These are phyloP conservation scores for Zychaea mexicana DNA, from an alignment of 371 early-diverging fungal species.

Conservation along the genomic window DNA sequence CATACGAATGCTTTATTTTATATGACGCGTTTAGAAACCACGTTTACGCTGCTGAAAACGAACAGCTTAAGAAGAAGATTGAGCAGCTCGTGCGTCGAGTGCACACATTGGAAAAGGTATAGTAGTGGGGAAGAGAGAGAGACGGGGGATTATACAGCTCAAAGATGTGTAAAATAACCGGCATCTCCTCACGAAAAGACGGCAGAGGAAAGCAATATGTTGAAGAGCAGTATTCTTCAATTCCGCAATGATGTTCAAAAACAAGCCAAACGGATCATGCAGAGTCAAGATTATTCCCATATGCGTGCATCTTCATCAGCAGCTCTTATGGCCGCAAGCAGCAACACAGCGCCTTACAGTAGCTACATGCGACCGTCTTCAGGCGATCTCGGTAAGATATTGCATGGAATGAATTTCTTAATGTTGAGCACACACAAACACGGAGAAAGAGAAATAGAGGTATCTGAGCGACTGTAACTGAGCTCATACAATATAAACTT, in stretches of 20 bases:
- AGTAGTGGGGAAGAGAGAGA: neutral
- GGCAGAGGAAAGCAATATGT: conserved; percentile 72
- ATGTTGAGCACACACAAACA: no score
- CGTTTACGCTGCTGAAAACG: conserved; percentile 73
- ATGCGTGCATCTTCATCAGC: conserved; percentile 25
- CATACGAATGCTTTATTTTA: neutral
- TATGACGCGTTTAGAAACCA: conserved; percentile 28
- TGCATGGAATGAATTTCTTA: neutral
- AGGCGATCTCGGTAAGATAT: neutral
- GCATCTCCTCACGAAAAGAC: conserved; percentile 35
- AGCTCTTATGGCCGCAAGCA: conserved; percentile 7
- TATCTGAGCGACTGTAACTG: no score
- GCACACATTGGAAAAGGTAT: conserved; percentile 68
- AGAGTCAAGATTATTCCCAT: conserved; percentile 35
- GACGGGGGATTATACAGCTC: neutral
- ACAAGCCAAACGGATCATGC: conserved; percentile 56
- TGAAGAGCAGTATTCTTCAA: conserved; percentile 76
- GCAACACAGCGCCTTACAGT: neutral
- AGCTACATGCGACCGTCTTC: neutral
- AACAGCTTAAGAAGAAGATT: conserved; percentile 63
- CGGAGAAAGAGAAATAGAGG: no score
- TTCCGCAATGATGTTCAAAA: conserved; percentile 79
- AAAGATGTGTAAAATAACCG: neutral
- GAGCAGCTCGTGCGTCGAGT: conserved; percentile 64
- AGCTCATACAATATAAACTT: no score